Evolutionary conservation across 129 eudicot genomes (phyloP), one percentile per base, ranked within the genome.

Genomic region (Flaveria ramosissima): DNA sequence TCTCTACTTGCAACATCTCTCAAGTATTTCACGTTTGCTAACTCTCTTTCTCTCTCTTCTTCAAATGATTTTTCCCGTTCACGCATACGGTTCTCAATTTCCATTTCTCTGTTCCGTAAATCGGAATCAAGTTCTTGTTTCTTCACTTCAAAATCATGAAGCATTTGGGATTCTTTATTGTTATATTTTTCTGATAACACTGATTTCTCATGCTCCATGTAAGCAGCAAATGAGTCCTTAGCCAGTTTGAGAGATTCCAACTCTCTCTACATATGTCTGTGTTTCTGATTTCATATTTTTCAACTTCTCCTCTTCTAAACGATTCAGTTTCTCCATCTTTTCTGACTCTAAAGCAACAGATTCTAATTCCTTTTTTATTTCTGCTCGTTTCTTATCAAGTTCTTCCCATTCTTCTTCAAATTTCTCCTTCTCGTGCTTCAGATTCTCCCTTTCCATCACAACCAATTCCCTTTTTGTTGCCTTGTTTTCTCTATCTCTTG

Each of bases 381-480:
- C 89, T 0, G 80, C 82, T 76, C 90, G 78, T 89, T 85, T 95
- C 76, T 88, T 95, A 81, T 95, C 99, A 63, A 95, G 91, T 45
- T 83, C 93, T 78, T 95, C 99, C 99, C 99, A 95, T 71, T 95
- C 97, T 77, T 83, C 83, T 89, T 95, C 99, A 77, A 95, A 95
- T 24, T 76, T 85, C 83, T 81, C 77, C 86, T 79, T 91, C 70
- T 91, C 99, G 36, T 79, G 86, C 84, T 86, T 95, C 82, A 95
- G 77, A 76, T 86, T 89, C 43, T 92, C 97, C 47, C 88, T 84
- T 74, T 92, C 96, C 80, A 82, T 88, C 83, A 86, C 39, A 69
- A 95, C 83, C 36, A 63, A 84, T 84, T 95, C 99, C 74, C 83
- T 78, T 67, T 88, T 92, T n/a, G n/a, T 42, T 50, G 77, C 73